Base-by-base conservation (phyloP, 1,284 basidiomycete genomes). In the Flammula alnicola region DNA sequence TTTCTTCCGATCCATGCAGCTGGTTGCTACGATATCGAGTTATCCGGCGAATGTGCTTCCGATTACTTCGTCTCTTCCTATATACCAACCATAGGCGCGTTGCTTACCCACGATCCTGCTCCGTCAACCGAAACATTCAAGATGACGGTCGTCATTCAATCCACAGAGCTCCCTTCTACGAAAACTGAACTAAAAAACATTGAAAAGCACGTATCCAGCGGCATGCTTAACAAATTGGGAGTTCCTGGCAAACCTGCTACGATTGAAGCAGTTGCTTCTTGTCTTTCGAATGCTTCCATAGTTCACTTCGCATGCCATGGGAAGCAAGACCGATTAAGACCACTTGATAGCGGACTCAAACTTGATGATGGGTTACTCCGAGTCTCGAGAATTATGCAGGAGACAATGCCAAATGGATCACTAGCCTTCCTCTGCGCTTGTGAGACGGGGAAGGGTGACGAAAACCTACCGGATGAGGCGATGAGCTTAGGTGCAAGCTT, bases 401-500 rank as follows among this genome's bases (percentile, higher is more conserved):
- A 52, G 17, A n/a, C 14, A 2, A 12, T 52, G 12, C 32, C 45
- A n/a, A 22, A 47, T 27, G 50, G 50, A n/a, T 42, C 50, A 0
- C 23, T 51, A 14, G 47, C 47, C 3, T 32, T 49, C 7, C 47
- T 49, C 5, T 36, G 39, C 26, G 47, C 37, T 3, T 51, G 49
- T 26, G 44, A 51, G 38, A 46, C 49, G 4, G 42, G 26, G 7
- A 51, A 35, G 43, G 44, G 49, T 4, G 49, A 51, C 19, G 36
- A 20, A 35, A 40, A 51, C 8, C 27, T 46, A 4, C 49, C 49
- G 11, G 57, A 59, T 40, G 59, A 61, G 40, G 52, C 54, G 10
- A 50, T 61, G 47, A 58, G 55, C 33, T 37, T 61, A n/a, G 59
- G 49, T 20, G 55, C 54, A 20, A 54, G 49, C 27, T 39, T 52